A percentile compares a stretch with the other conserved stretches of the same genome.
phyloP scores from a whole-genome alignment of 228 moss, liverwort and hornwort genomes.

The Sphagnum magellanicum region DNA sequence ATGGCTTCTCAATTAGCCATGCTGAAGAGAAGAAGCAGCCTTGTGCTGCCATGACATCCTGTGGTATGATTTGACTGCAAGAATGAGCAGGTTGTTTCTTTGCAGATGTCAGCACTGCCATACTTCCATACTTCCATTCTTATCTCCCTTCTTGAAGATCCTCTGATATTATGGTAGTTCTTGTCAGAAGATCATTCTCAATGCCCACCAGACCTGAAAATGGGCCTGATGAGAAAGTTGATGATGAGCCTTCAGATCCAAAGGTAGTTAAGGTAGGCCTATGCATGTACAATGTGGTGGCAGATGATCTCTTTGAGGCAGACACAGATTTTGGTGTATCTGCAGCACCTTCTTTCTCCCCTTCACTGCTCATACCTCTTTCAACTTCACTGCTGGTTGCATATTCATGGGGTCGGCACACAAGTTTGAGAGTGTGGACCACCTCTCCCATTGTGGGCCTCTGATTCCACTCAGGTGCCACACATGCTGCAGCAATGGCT shows the following conservation, averaged over 20 bases:
- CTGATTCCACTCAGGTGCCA: slow-evolving; percentile 89
- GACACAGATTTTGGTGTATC: slow-evolving; percentile 70
- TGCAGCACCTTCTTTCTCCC: slow-evolving; percentile 52
- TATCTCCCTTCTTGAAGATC: slow-evolving; percentile 94
- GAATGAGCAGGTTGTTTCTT: too few relatives aligned
- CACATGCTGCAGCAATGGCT: slow-evolving; percentile 78
- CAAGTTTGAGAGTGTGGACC: slow-evolving; percentile 70
- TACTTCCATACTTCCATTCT: background rate
- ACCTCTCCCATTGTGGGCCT: slow-evolving; percentile 97
- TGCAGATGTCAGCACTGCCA: too few relatives aligned
- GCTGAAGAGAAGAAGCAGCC: too few relatives aligned
- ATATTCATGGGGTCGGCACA: slow-evolving; percentile 47
- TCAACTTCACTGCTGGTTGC: slow-evolving; percentile 52
- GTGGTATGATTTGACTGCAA: too few relatives aligned
- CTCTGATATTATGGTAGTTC: slow-evolving; percentile 89
- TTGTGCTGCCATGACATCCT: too few relatives aligned
- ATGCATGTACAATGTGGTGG: slow-evolving; percentile 65
- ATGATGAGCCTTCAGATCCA: slow-evolving; percentile 89
- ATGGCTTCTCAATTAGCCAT: too few relatives aligned
- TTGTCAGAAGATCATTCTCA: slow-evolving; percentile 81
- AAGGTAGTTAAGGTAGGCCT: slow-evolving; percentile 80
- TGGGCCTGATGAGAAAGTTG: slow-evolving; percentile 94
- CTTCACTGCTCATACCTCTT: slow-evolving; percentile 49
- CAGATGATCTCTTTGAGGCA: slow-evolving; percentile 71
- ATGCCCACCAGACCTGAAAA: slow-evolving; percentile 73